Evolutionary conservation across 2,329 filamentous ascomycete genomes (phyloP), one percentile per base, ranked within the genome.

Genomic region (Fusarium sp.): DNA sequence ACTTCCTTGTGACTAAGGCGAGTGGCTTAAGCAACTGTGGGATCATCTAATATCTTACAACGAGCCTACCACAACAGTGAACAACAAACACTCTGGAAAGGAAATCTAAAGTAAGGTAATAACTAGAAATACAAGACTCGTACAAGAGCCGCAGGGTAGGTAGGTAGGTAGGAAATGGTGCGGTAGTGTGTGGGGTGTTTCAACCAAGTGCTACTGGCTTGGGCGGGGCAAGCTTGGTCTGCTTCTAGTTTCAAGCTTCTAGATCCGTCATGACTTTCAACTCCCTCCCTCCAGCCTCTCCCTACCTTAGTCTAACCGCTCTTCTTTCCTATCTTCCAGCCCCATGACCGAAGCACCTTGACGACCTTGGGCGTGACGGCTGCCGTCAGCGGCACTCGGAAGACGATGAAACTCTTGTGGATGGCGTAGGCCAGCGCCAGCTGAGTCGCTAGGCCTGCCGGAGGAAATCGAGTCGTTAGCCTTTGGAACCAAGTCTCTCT

Each of bases 341-440:
- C 96, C 93, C 95, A 97, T 11, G 88, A 86, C 69, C 95, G 85
- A 27, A 99, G 83, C 11, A 89, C 87, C 81, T 93, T 96, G 75
- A 97, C 96, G n/a, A 98, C 90, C 81, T 96, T 97, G 1, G 96
- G 96, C 8, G 93, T 93, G 33, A 98, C 85, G 3, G 93, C 95
- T 11, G 93, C 93, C 1, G 96, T 96, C 69, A 98, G 82, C 8
- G 96, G 96, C 9, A 99, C 93, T n/a, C 96, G 89, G 71, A 98
- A 80, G 80, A 99, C 97, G 75, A 99, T 97, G 79, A 98, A 93
- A 73, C 92, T 96, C 83, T 99, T 99, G 85, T 99, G 96, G 63
- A 99, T 93, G 27, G 95, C 95, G 77, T 99, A 99, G 11, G 96
- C 96, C 53, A 99, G 86, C 14, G 93, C 93, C 29, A 99, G 83